Base-by-base conservation (phyloP, 306 rosid genomes). In the Fagus sylvatica region DNA sequence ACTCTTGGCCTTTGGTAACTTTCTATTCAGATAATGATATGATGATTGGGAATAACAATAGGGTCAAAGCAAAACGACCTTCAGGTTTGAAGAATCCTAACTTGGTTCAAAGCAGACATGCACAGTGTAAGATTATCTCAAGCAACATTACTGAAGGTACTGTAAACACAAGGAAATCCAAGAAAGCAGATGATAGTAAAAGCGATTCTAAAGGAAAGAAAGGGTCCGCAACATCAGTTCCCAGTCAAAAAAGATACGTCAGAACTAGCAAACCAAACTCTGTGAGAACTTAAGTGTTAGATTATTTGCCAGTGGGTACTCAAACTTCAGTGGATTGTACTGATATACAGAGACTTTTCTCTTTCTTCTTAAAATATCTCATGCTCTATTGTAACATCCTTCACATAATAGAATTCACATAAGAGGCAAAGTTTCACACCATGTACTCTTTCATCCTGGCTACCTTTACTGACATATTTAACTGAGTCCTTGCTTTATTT, bases 11-110 rank as follows among this genome's bases (percentile, higher is more conserved):
- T 70, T 59, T 76, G 80, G 70, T 37, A 10, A 67, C 82, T 83
- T 71, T 76, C 51, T 81, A 71, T 66, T 77, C 89, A 94, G 98
- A 90, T 16, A 94, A 94, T 71, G 98, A 94, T 80, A 2, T 3
- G 2, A 16, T 77, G 84, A 83, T 94, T 22, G 91, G 98, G 66
- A 82, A 81, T 69, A 85, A 67, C 81, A 90, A 88, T 84, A 83
- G 79, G 84, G 76, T n/a, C 56, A 82, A 81, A 59, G 82, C 74
- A 32, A 79, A 82, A 72, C 80, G 80, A 69, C 43, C 78, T 17
- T 68, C 91, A n/a, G 78, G 83, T 74, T 54, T 81, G 68, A 90
- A 89, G 91, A 91, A 84, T 69, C 81, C 54, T 59, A 72, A 76
- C 34, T 59, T 75, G 32, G 75, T 69, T 53, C 93, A 79, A 83